Evolutionary conservation across 208 protist genomes (phyloP).

Genomic region (Trypanosoma grayi): DNA sequence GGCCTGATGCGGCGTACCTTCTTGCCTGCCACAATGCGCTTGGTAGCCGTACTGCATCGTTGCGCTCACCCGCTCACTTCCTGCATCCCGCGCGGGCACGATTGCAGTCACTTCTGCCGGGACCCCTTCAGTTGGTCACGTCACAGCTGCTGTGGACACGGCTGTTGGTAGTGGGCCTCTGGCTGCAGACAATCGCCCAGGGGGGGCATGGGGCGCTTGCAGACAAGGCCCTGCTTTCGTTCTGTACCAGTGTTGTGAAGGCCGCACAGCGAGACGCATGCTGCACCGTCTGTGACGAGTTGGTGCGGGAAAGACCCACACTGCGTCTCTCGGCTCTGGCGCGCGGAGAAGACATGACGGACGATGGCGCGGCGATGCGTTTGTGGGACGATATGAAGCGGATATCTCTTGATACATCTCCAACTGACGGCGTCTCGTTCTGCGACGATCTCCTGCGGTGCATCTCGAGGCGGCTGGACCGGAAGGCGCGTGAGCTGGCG

Average conservation of each 20-base stretch:
- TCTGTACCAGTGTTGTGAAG: conserved; percentile 46
- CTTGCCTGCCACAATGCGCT: not conserved
- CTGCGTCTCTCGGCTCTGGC: conserved; percentile 10
- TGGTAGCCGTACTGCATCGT: not conserved
- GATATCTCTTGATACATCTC: not conserved
- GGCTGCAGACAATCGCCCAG: conserved; percentile 33
- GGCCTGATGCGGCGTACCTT: not conserved
- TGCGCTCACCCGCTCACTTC: conserved; percentile 27
- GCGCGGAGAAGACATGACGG: not conserved
- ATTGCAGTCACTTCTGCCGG: conserved; percentile 37
- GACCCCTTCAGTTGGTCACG: conserved; percentile 46
- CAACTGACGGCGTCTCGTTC: not conserved
- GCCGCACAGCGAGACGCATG: conserved; percentile 26
- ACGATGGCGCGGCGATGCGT: not conserved
- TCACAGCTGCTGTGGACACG: conserved; percentile 51
- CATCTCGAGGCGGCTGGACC: not conserved
- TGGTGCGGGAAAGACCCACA: conserved; percentile 15
- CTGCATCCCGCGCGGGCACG: conserved; percentile 17
- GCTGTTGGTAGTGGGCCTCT: conserved; percentile 58
- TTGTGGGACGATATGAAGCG: conserved; percentile 21
- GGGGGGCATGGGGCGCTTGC: not conserved
- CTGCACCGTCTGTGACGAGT: conserved; percentile 27
- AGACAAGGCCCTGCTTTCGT: conserved; percentile 16
- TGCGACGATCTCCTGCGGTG: conserved; percentile 12
- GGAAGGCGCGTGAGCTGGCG: not conserved